Conservation (phyloP, 78 protist genomes). For the Isochrysis galbana region DNA sequence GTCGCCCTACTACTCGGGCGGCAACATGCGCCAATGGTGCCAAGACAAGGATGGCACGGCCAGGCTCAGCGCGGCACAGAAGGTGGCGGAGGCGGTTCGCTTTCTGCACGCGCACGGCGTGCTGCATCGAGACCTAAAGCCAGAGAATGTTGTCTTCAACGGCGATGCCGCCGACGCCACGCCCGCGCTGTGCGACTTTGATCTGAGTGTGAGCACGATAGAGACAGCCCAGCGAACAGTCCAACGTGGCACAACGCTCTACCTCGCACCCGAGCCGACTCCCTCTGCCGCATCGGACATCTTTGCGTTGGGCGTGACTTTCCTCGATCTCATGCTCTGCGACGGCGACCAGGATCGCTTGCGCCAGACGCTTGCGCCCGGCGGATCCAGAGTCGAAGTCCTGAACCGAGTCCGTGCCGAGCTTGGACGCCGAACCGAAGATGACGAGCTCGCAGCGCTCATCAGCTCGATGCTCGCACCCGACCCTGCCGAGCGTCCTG, state of each 20-base stretch:
- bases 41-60: neutral
- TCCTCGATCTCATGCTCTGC: conserved; percentile 7
- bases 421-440: neutral
- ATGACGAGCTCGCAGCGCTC: neutral
- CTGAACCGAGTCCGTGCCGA: conserved; percentile 17
- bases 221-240: neutral
- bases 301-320: conserved; percentile 8
- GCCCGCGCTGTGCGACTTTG: conserved; percentile 35
- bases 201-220: neutral
- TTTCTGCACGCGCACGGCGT: conserved; percentile 85
- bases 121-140: conserved; percentile 99
- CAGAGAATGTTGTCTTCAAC: conserved; percentile 92
- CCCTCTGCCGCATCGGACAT: conserved; percentile 7
- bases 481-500: neutral
- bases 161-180: neutral
- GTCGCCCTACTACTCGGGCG: conserved; percentile 23
- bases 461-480: neutral
- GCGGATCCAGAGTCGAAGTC: no score
- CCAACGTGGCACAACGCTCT: neutral
- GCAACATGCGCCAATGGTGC: conserved; percentile 35
- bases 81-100: conserved; percentile 1
- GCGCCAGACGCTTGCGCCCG: neutral
- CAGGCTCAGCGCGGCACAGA: conserved; percentile 8
- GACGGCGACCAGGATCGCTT: neutral
- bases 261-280: neutral